A percentile compares a stretch with the other conserved stretches of the same genome.
Evolutionary conservation across 345 rosid genomes (phyloP).

Genomic region (Chamaenerion angustifolium): DNA sequence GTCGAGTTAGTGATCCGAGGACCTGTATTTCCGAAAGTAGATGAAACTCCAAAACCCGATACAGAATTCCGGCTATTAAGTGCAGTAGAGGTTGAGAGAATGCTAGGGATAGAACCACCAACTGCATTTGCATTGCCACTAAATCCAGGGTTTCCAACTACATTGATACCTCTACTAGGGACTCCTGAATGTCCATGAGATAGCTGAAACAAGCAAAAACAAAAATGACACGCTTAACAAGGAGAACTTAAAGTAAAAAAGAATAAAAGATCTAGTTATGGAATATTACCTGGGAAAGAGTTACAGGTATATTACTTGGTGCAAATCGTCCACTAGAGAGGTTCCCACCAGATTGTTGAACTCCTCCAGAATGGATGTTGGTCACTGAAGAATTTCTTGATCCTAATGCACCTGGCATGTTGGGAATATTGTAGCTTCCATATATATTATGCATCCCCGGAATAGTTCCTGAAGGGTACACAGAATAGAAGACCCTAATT

Average conservation of each 20-base stretch:
- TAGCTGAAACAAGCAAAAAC: slow-evolving; percentile 40
- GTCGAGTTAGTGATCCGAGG: slow-evolving; percentile 77
- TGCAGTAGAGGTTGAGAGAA: slow-evolving; percentile 83
- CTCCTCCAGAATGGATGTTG: slow-evolving; percentile 61
- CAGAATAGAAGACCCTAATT: slow-evolving; percentile 3
- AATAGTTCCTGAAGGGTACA: slow-evolving; percentile 39
- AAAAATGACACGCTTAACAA: not conserved
- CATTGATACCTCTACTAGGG: slow-evolving; percentile 69
- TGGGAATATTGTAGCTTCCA: slow-evolving; percentile 84
- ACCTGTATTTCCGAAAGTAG: slow-evolving; percentile 77
- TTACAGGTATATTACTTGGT: slow-evolving; percentile 75
- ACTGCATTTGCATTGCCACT: slow-evolving; percentile 81
- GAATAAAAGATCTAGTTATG: not conserved
- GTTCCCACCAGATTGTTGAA: slow-evolving; percentile 85
- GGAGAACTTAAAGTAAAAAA: not conserved
- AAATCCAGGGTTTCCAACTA: slow-evolving; percentile 88
- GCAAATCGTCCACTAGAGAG: slow-evolving; percentile 86
- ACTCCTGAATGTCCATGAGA: slow-evolving; percentile 95
- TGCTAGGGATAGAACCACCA: slow-evolving; percentile 94
- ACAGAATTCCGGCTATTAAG: slow-evolving; percentile 72
- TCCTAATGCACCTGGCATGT: slow-evolving; percentile 72
- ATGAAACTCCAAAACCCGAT: slow-evolving; percentile 85
- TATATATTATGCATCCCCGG: slow-evolving; percentile 89
- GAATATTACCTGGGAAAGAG: slow-evolving; percentile 71
- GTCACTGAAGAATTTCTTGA: slow-evolving; percentile 79